Evolutionary conservation across 495 filamentous ascomycete species (phyloP), one percentile per base, ranked within the genome.

Genomic region (Niebla homalea): DNA sequence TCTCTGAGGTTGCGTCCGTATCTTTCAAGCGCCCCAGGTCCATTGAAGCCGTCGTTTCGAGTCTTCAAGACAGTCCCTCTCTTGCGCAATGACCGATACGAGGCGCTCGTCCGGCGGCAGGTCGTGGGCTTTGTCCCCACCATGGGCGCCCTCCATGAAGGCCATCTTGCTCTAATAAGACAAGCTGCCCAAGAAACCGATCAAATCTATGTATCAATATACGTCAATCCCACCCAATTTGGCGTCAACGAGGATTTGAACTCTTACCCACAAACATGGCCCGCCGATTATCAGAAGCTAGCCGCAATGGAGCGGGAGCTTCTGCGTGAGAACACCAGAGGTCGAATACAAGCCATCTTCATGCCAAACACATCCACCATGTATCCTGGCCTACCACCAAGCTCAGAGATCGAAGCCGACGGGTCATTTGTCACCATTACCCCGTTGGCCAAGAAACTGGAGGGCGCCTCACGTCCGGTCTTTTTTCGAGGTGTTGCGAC

Each of bases 401-500:
- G 81, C n/a, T 88, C 90, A 40, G 83, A 87, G 52, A 62, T 83
- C 15, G 68, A 82, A 50, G 83, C 79, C 23, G 71, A 82, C 35
- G 92, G 93, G 3, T 89, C 86, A 7, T 98, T 98, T 57, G 86
- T 98, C n/a, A 89, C 79, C 1, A 84, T 97, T 51, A 90, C 86
- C 2, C 93, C 93, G 0, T 66, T 97, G 2, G 78, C 79, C 7
- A 78, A 76, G 44, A 74, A 86, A 40, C 71, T 97, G 3, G 92
- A 98, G 66, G 92, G 92, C 14, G 74, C 75, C 6, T 84, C 80
- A 7, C 70, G 92, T n/a, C 92, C 92, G 4, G 89, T 93, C 14
- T 98, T 98, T 67, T 97, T 98, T 64, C 71, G 93, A 20, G 92
- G 92, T 5, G 92, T 98, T 21, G 90, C 92, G 22, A 97, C 93